Evolutionary conservation across 2,329 filamentous ascomycete genomes (phyloP), one percentile per base, ranked within the genome.

Genomic region (Grosmannia clavigera): DNA sequence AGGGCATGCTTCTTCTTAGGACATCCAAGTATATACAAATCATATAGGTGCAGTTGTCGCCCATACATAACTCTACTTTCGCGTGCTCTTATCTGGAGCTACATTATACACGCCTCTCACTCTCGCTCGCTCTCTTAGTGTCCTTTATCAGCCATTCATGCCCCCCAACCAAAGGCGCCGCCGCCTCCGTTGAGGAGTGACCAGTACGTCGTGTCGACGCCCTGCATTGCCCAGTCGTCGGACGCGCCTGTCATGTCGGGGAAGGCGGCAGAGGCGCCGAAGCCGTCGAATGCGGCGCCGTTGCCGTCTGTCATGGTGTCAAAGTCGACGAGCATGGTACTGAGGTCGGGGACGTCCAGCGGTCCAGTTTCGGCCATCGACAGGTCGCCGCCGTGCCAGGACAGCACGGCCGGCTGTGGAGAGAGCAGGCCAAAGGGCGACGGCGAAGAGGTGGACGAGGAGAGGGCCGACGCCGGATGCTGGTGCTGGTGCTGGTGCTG

Each of bases 131-230:
- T 2, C 6, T 35, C 33, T 35, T 7, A 35, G 31, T 7, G 31
- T 2, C 7, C 33, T 35, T 9, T 9, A 31, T 40, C 38, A 40
- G 5, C 38, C 38, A 5, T 14, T 5, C 38, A 40, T 40, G 3
- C n/a, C 9, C n/a, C 9, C 16, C 50, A 35, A 16, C 63, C 63
- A 60, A 65, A 65, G 1, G 61, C 46, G 3, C 57, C 56, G 12
- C 57, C 54, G 5, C 59, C 60, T 11, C 64, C 61, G 46, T 66
- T 65, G 22, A 66, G 58, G 29, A 65, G 58, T n/a, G 64, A 64
- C 65, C 65, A 66, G 58, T 66, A 66, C 19, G 65, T 65, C n/a
- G 63, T 65, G 57, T 65, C 64, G 2, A 65, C 59, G n/a, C 63
- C 65, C 56, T 66, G 64, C 63, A 66, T 66, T 14, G 57, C 63